phyloP scores from a whole-genome alignment of 2,329 filamentous ascomycete genomes.

The Dothidotthia symphoricarpi region DNA sequence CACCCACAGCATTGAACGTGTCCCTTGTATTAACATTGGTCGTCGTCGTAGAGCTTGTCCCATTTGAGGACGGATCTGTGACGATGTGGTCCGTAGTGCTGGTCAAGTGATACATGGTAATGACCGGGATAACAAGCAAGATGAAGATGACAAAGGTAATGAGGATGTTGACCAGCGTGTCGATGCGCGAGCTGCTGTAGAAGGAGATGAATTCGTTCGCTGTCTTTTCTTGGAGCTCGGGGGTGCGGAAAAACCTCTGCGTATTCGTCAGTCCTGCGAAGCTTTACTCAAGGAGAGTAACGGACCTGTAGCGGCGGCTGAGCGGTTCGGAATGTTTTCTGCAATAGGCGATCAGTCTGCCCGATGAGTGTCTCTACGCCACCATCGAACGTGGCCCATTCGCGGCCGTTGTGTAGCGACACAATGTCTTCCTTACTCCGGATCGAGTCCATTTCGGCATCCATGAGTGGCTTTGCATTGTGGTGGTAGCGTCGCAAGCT shows the following conservation, averaged over 20 bases:
- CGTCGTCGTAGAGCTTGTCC: not conserved
- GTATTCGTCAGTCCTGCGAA: not conserved
- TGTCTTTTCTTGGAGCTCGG: constrained; percentile 41
- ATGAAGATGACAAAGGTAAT: constrained; percentile 47
- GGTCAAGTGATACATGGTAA: constrained; percentile 43
- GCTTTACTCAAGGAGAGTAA: no score
- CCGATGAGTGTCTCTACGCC: constrained; percentile 38
- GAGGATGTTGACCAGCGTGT: constrained; percentile 43
- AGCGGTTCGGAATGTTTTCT: constrained; percentile 21
- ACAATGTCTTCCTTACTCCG: constrained; percentile 44
- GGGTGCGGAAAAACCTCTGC: constrained; percentile 42
- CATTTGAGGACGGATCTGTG: not conserved
- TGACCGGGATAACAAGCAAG: constrained; percentile 43
- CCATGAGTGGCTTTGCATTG: constrained; percentile 38
- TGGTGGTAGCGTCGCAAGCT: constrained; percentile 40
- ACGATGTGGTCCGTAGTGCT: constrained; percentile 9
- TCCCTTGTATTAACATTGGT: constrained; percentile 11
- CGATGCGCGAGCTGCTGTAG: constrained; percentile 41
- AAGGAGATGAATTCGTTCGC: constrained; percentile 34
- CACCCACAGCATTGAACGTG: constrained; percentile 44
- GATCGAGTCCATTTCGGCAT: constrained; percentile 40
- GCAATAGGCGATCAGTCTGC: constrained; percentile 23
- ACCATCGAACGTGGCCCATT: constrained; percentile 45
- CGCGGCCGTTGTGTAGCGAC: constrained; percentile 41
- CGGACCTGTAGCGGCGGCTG: constrained; percentile 30